A percentile compares a stretch with the other conserved stretches of the same genome.
These are phyloP conservation scores for Fusarium sp. DNA, from an alignment of 2,329 filamentous ascomycete species.

Conservation along the genomic window DNA sequence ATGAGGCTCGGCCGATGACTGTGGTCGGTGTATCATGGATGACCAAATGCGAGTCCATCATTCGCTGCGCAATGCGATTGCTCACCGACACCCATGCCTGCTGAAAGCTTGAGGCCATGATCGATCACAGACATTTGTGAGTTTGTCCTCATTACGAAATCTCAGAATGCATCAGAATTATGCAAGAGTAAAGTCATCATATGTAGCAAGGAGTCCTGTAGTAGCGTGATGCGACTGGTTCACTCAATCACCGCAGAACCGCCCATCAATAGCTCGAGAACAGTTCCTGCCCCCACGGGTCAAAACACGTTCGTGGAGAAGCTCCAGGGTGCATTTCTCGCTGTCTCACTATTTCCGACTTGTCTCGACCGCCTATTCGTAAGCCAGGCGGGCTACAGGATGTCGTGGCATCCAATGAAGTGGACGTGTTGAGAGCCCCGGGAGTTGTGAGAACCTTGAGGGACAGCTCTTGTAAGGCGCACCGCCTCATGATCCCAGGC, in stretches of 20 bases:
- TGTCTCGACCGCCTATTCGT: conserved; percentile 23
- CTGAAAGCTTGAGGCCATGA: background rate
- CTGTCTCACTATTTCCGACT: conserved; percentile 22
- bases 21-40: background rate
- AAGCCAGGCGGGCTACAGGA: conserved; percentile 36
- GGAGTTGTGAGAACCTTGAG: conserved; percentile 47
- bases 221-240: background rate
- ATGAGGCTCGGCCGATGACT: background rate
- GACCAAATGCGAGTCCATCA: conserved; percentile 42
- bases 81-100: background rate
- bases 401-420: conserved; percentile 40
- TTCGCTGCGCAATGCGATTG: conserved; percentile 32
- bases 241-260: background rate
- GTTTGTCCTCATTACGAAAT: background rate
- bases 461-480: conserved; percentile 40
- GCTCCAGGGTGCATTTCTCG: conserved; percentile 7
- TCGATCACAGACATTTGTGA: background rate
- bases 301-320: conserved; percentile 11
- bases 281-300: conserved; percentile 10
- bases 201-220: background rate
- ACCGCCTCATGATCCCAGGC: conserved; percentile 30
- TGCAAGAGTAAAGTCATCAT: background rate
- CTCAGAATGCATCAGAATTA: background rate
- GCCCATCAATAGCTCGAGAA: background rate
- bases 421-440: conserved; percentile 16